A percentile compares a stretch with the other conserved stretches of the same genome.
Evolutionary conservation across 1,284 basidiomycete genomes (phyloP).

Genomic region (Cutaneotrichosporon spelunceum): DNA sequence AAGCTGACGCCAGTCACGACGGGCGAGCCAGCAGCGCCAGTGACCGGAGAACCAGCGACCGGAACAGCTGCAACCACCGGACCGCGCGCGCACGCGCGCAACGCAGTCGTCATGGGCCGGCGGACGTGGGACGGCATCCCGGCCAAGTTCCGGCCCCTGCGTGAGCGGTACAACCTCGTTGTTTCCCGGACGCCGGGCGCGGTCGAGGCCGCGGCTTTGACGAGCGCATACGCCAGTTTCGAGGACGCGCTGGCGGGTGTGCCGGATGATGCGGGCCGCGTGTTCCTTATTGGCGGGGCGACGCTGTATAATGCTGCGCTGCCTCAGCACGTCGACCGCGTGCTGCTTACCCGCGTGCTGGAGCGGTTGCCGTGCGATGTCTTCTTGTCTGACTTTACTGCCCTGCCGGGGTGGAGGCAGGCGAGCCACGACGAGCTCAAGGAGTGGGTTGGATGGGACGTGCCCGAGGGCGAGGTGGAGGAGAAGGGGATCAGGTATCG

Average conservation of each 20-base stretch:
- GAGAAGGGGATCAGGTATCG: conserved; percentile 80
- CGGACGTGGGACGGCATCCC: conserved; percentile 99
- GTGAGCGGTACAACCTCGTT: conserved; percentile 74
- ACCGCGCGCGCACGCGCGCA: too few species aligned
- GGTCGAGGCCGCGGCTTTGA: conserved; percentile 59
- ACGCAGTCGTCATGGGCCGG: conserved; percentile 91
- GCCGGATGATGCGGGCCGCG: conserved; percentile 28
- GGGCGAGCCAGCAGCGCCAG: conserved; percentile 27
- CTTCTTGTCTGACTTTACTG: conserved; percentile 72
- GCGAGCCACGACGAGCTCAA: conserved; percentile 63
- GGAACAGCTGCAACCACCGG: conserved; percentile 50
- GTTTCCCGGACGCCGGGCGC: conserved; percentile 63
- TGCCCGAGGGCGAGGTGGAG: conserved; percentile 68
- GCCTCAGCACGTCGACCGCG: conserved; percentile 62
- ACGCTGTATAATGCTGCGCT: conserved; percentile 74
- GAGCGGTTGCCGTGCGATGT: conserved; percentile 73
- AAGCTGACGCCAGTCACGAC: conserved; percentile 44
- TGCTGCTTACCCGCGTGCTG: conserved; percentile 81
- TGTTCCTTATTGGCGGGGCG: conserved; percentile 87
- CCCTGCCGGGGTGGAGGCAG: conserved; percentile 57
- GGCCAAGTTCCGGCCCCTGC: conserved; percentile 76
- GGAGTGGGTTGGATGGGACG: conserved; percentile 74
- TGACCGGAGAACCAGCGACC: too few species aligned
- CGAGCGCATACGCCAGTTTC: conserved; percentile 38
- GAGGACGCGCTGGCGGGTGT: conserved; percentile 34